Base-by-base conservation (phyloP, 108 stramenopile genomes). In the Cyclostephanos tholiformis region DNA sequence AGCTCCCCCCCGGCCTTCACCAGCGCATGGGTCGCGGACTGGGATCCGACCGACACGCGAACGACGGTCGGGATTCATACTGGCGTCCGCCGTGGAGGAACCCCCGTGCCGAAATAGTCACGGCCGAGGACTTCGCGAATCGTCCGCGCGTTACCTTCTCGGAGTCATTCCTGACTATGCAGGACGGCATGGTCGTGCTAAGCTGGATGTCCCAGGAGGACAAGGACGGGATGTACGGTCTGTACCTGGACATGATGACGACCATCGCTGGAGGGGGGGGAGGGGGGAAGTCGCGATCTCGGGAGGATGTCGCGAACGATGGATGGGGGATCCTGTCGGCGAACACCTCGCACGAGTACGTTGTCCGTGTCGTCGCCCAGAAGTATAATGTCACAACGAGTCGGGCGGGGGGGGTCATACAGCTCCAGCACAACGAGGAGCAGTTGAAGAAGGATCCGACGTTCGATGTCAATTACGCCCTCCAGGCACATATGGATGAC, bases 311-410 rank as follows among this genome's bases (percentile, higher is more conserved):
- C 63, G 67, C 50, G 56, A 82, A 51, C 20, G 64, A 63, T 38
- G 66, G 46, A 12, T 68, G 72, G 77, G 82, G 59, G 22, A 63
- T 80, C 43, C 51, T 69, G 22, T 69, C 79, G 11, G 67, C 79
- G 20, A 64, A 71, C 14, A 94, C 93, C n/a, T 88, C 87, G 17
- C 93, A 95, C 55, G 93, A 95, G 72, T 95, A 95, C 67, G 84
- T 90, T 22, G 69, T 82, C 17, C 72, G 90, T 32, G 87, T 90
- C 17, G 75, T 95, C 22, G 93, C 88, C 10, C 89, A 92, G 68
- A 79, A 85, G 69, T 88, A 80, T 61, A 89, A 91, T 32, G 71
- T 95, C 58, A 89, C 87, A 2, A 70, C 89, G 19, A 69, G 72
- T 23, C 86, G 93, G 29, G 90, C 84, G 20, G 93, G 89, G 46